Conservation (phyloP, 805 yeast species). For the Zygotorulaspora sp. region DNA sequence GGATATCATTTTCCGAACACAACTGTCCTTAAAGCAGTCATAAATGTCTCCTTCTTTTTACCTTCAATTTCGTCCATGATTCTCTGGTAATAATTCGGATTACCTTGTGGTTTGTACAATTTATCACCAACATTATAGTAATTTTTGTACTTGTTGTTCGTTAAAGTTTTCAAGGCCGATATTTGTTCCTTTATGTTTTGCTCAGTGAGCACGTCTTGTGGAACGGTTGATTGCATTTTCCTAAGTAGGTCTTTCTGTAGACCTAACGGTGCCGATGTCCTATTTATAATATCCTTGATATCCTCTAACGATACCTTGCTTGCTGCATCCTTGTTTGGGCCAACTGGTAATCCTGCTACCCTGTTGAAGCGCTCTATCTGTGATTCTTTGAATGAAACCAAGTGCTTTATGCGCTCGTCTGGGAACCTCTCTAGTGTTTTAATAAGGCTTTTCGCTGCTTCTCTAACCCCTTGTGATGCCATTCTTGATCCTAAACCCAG, state of each 20-base stretch:
- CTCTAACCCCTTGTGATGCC: conserved; percentile 35
- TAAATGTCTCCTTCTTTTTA: conserved; percentile 59
- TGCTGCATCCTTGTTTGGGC: conserved; percentile 30
- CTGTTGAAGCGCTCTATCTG: conserved; percentile 56
- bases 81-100: conserved; percentile 71
- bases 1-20: conserved; percentile 56
- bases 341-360: conserved; percentile 46
- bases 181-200: conserved; percentile 50
- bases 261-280: conserved; percentile 40
- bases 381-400: conserved; percentile 62
- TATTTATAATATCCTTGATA: conserved; percentile 36
- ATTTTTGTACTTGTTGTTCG: conserved; percentile 56
- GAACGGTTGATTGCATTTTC: conserved; percentile 40
- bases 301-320: conserved; percentile 41
- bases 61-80: conserved; percentile 67
- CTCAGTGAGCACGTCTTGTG: conserved; percentile 48
- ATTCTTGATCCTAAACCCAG: conserved; percentile 6
- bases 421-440: conserved; percentile 59
- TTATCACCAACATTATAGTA: conserved; percentile 64
- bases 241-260: conserved; percentile 46
- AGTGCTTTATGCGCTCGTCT: conserved; percentile 60
- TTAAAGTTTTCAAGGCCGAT: conserved; percentile 51
- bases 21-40: conserved; percentile 68
- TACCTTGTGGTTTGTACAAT: conserved; percentile 74
- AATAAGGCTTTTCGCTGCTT: conserved; percentile 54